Evolutionary conservation across 2,329 filamentous ascomycete species (phyloP).

Genomic region (Diaporthe destruens): DNA sequence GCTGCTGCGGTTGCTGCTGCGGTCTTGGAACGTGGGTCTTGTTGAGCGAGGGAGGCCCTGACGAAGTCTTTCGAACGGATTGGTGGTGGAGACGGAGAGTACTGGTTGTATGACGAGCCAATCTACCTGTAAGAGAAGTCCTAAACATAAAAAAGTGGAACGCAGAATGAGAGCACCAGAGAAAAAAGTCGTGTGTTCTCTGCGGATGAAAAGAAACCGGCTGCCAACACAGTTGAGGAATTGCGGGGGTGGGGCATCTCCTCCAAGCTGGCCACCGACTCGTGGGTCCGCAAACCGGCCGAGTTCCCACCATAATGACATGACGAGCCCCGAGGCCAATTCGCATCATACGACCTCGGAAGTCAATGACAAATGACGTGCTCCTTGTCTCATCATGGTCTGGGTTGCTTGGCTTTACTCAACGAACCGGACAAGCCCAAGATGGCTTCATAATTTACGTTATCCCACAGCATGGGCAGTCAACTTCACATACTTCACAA

Average conservation of each 20-base stretch:
- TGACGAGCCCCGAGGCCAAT: constrained; percentile 7
- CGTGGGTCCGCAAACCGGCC: constrained; percentile 24
- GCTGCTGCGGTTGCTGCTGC: too few species aligned
- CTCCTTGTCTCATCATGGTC: neutral
- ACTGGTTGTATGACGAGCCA: neutral
- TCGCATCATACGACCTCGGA: constrained; percentile 19
- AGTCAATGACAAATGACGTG: constrained; percentile 4
- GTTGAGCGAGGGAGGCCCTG: neutral
- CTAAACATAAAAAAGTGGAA: neutral
- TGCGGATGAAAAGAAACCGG: neutral
- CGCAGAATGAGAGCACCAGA: neutral
- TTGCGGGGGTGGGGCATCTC: constrained; percentile 29
- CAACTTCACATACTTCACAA: neutral
- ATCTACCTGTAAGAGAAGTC: neutral
- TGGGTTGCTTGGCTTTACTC: neutral
- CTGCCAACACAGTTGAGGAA: constrained; percentile 10
- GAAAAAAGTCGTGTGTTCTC: neutral
- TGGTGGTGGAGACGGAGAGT: too few species aligned
- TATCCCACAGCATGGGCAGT: neutral
- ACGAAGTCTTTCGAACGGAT: neutral
- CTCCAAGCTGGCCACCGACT: constrained; percentile 22
- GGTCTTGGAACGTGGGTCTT: neutral
- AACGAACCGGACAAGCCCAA: neutral
- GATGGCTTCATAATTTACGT: neutral
- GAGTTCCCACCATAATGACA: constrained; percentile 3